These are phyloP conservation scores for Sporobolomyces pararoseus DNA, from an alignment of 768 basidiomycete species.

Conservation along the genomic window DNA sequence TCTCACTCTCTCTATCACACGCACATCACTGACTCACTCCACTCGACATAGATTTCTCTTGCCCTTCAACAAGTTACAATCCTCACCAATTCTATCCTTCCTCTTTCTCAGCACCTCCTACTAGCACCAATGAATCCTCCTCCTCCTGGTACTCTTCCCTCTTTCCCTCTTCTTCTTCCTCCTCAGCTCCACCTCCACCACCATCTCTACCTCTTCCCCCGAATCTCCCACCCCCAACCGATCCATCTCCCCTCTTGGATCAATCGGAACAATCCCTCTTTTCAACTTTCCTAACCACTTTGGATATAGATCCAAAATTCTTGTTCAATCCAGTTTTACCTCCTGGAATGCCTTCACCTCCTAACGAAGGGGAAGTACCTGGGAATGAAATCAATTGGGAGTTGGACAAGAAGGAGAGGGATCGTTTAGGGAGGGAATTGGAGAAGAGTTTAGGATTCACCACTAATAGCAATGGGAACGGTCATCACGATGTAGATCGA, in stretches of 20 bases:
- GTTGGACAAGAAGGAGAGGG: conserved; percentile 16
- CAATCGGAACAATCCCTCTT: conserved; percentile 27
- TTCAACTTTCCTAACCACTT: conserved; percentile 29
- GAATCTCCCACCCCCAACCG: neutral
- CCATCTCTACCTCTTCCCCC: conserved; percentile 4
- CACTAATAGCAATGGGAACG: neutral
- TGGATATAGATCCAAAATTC: conserved; percentile 35
- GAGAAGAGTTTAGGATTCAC: neutral
- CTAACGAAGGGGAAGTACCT: neutral
- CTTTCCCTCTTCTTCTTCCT: conserved; percentile 9
- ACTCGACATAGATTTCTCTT: conserved; percentile 33
- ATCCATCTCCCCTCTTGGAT: conserved; percentile 27
- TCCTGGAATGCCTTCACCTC: conserved; percentile 38
- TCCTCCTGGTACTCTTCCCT: conserved; percentile 10
- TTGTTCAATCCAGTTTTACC: conserved; percentile 40
- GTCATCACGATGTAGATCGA: neutral
- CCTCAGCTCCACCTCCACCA: neutral
- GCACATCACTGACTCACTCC: too few species aligned
- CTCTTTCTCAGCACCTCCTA: neutral
- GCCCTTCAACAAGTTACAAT: conserved; percentile 10
- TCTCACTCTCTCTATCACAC: too few species aligned
- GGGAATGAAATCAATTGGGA: neutral
- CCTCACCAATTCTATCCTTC: neutral
- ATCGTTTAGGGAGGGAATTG: neutral
- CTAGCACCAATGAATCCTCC: too few species aligned